A percentile compares a stretch with the other conserved stretches of the same genome.
These are phyloP conservation scores for Allantophomopsis cytisporea DNA, from an alignment of 2,329 filamentous ascomycete genomes.

Conservation along the genomic window DNA sequence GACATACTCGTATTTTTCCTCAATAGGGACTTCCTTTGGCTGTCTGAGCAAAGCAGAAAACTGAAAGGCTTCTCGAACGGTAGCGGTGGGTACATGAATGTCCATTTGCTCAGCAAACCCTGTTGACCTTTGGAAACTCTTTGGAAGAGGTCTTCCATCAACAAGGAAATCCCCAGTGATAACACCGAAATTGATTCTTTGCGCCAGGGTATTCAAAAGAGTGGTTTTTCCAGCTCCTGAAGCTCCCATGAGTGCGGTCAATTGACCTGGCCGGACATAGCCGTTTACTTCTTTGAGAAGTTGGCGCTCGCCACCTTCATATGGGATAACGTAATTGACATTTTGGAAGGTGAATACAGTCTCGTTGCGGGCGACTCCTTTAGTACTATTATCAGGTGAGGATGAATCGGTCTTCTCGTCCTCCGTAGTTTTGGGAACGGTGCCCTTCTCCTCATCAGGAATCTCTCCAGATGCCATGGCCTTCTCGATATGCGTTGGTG, in stretches of 20 bases:
- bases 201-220: conserved; percentile 73
- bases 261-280: conserved; percentile 84
- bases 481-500: conserved; percentile 41
- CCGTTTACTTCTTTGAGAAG: conserved; percentile 81
- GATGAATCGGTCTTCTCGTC: conserved; percentile 11
- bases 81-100: conserved; percentile 71
- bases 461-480: conserved; percentile 38
- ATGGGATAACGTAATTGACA: conserved; percentile 36
- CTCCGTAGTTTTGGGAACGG: conserved; percentile 12
- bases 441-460: conserved; percentile 32
- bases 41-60: conserved; percentile 82
- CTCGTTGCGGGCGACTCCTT: conserved; percentile 20
- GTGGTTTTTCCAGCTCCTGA: conserved; percentile 84
- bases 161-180: conserved; percentile 72
- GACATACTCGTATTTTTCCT: conserved; percentile 78
- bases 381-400: conserved; percentile 12
- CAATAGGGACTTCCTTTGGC: conserved; percentile 54
- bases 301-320: conserved; percentile 58
- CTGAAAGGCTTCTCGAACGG: conserved; percentile 74
- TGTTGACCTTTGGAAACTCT: conserved; percentile 81
- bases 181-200: conserved; percentile 78
- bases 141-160: conserved; percentile 52
- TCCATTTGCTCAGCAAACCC: conserved; percentile 56
- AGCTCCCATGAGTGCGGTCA: conserved; percentile 74
- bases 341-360: conserved; percentile 39